These are phyloP conservation scores for Isatis lusitanica DNA, from an alignment of 441 rosid species.

Conservation along the genomic window DNA sequence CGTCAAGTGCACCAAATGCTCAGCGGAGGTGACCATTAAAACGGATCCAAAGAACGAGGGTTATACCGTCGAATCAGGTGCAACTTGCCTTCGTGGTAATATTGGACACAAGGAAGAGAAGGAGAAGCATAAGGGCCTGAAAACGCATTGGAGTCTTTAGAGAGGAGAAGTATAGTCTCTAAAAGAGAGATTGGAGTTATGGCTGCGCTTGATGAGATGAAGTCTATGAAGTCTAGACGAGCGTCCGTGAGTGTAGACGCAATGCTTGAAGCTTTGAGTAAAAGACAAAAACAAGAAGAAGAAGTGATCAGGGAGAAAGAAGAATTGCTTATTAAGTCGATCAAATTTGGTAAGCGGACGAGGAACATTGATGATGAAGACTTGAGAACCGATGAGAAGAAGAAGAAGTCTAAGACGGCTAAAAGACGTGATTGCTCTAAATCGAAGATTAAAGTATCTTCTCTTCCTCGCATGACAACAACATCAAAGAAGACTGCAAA, in stretches of 20 bases:
- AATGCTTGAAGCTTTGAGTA: background rate
- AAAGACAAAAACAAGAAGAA: background rate
- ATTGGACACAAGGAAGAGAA: background rate
- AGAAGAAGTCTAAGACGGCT: background rate
- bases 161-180: background rate
- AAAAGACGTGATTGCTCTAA: background rate
- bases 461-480: background rate
- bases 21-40: background rate
- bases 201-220: background rate
- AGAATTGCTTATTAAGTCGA: background rate
- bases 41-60: background rate
- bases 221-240: background rate
- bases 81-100: background rate
- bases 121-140: background rate
- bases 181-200: background rate
- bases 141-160: background rate
- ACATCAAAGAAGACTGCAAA: background rate
- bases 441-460: background rate
- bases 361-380: background rate
- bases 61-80: conserved; percentile 12
- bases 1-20: conserved; percentile 6
- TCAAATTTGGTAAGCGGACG: background rate
- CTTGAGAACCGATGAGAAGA: background rate
- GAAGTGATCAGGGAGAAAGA: background rate
- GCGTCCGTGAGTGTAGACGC: background rate